Evolutionary conservation across 306 rosid genomes (phyloP).

Genomic region (Castanea sativa): DNA sequence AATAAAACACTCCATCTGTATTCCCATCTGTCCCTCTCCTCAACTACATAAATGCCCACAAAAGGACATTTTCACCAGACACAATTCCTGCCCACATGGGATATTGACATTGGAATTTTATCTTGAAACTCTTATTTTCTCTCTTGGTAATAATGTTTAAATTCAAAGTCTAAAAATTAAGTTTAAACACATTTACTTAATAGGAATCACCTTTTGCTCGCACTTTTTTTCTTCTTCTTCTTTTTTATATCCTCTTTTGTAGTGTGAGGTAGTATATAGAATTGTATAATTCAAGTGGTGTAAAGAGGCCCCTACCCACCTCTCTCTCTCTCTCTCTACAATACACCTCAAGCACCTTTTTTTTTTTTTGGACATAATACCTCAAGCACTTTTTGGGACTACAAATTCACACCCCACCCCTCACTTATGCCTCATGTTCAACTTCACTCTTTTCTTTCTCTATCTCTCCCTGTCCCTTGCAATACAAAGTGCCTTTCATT

Average conservation of each 20-base stretch:
- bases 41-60: conserved; percentile 17
- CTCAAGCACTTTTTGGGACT: conserved; percentile 53
- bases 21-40: conserved; percentile 25
- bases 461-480: conserved; percentile 3
- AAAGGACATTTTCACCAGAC: conserved; percentile 22
- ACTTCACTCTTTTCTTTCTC: background rate
- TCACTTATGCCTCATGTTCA: conserved; percentile 45
- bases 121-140: conserved; percentile 1
- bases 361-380: too few species aligned
- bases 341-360: conserved; percentile 3
- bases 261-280: conserved; percentile 35
- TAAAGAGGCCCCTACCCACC: conserved; percentile 22
- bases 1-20: conserved; percentile 32
- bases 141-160: background rate
- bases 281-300: conserved; percentile 57
- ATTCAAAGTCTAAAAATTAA: background rate
- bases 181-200: background rate
- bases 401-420: conserved; percentile 61
- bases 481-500: conserved; percentile 9
- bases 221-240: background rate
- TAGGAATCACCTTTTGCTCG: conserved; percentile 3
- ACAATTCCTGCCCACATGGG: conserved; percentile 20
- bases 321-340: conserved; percentile 13
- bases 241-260: background rate
- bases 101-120: background rate